Evolutionary conservation across 305 asterid species (phyloP).

Genomic region (Fraxinus sp.): DNA sequence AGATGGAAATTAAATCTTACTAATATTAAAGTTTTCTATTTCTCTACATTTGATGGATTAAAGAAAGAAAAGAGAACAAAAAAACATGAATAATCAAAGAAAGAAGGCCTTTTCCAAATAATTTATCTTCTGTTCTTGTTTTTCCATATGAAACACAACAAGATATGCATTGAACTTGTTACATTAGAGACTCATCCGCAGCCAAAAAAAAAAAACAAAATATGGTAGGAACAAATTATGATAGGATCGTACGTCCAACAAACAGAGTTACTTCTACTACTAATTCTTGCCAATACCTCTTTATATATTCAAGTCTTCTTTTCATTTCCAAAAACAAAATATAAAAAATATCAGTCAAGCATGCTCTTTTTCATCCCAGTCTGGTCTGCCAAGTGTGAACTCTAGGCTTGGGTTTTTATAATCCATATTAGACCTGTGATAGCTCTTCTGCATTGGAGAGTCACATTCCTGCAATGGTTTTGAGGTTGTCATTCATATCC

Average conservation of each 20-base stretch:
- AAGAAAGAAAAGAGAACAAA: neutral
- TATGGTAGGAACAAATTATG: neutral
- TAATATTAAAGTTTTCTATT: neutral
- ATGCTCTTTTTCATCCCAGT: slow-evolving; percentile 54
- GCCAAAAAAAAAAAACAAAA: neutral
- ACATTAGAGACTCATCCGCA: slow-evolving; percentile 7
- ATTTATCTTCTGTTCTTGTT: neutral
- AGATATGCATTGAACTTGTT: neutral
- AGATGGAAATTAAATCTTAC: neutral
- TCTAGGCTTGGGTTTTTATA: slow-evolving; percentile 50
- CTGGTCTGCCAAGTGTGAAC: slow-evolving; percentile 56
- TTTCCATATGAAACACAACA: neutral
- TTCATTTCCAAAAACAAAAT: slow-evolving; percentile 14
- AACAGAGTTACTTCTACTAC: neutral
- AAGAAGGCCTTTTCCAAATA: neutral
- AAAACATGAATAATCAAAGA: neutral
- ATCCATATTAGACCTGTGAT: slow-evolving; percentile 23
- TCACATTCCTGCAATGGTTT: slow-evolving; percentile 47
- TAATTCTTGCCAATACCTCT: slow-evolving; percentile 15
- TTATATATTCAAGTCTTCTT: slow-evolving; percentile 13
- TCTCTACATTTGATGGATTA: neutral
- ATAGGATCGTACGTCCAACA: neutral
- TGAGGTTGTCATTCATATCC: neutral
- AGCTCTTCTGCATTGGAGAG: slow-evolving; percentile 33
- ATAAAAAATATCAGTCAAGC: slow-evolving; percentile 26